Conservation (phyloP, 257 asterid genomes). For the Nicotiana knightiana region DNA sequence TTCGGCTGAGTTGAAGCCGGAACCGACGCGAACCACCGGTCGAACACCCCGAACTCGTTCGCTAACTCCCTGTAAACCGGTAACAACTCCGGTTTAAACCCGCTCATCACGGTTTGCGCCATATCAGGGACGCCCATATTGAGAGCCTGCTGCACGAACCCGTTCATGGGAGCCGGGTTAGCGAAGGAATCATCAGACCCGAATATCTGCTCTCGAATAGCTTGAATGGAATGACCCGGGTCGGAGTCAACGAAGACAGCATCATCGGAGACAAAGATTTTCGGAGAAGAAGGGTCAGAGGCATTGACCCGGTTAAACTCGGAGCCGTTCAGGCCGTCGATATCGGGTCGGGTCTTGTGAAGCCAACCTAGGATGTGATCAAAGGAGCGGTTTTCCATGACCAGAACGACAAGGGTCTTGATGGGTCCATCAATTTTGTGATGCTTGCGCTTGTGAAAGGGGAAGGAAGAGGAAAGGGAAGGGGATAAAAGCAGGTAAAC, state of each 20-base stretch:
- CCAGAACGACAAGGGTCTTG: slow-evolving; percentile 76
- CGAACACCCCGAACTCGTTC: slow-evolving; percentile 72
- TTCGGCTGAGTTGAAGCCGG: slow-evolving; percentile 98
- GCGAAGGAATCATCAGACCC: slow-evolving; percentile 54
- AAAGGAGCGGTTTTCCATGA: slow-evolving; percentile 96
- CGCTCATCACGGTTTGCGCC: slow-evolving; percentile 73
- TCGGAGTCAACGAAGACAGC: slow-evolving; percentile 76
- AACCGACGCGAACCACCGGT: slow-evolving; percentile 95
- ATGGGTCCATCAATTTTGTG: slow-evolving; percentile 71
- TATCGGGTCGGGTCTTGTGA: slow-evolving; percentile 64
- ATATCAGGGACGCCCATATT: slow-evolving; percentile 59
- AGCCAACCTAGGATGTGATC: slow-evolving; percentile 94
- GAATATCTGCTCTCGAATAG: slow-evolving; percentile 87
- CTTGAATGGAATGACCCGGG: slow-evolving; percentile 97
- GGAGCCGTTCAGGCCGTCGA: slow-evolving; percentile 69
- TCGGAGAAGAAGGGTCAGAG: slow-evolving; percentile 52
- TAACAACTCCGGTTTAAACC: slow-evolving; percentile 67
- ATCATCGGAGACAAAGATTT: slow-evolving; percentile 45
- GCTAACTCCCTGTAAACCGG: slow-evolving; percentile 74
- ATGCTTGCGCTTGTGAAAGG: slow-evolving; percentile 33
- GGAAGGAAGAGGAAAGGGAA: slow-evolving; percentile 40
- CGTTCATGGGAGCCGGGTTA: slow-evolving; percentile 93
- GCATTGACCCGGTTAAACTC: slow-evolving; percentile 73
- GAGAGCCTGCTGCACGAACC: slow-evolving; percentile 89
- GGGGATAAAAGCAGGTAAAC: slow-evolving; percentile 34